Percentiles rank a stretch among this genome's conserved stretches.
Conservation (phyloP, 2,329 filamentous ascomycete genomes). For the Huntiella omanensis region DNA sequence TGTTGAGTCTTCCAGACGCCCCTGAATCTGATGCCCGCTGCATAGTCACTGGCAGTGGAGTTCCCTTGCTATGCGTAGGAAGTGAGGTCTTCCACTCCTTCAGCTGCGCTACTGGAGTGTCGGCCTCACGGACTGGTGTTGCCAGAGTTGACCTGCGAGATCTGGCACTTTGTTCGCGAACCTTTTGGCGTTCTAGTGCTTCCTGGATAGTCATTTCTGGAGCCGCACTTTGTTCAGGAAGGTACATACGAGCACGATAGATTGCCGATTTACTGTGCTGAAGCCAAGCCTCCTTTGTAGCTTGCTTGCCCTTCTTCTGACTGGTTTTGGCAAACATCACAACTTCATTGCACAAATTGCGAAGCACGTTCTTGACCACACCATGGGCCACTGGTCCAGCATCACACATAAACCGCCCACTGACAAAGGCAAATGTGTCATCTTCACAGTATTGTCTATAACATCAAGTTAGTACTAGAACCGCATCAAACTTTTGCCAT, state of each 20-base stretch:
- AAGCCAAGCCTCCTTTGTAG: neutral
- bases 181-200: no score
- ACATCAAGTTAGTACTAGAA: neutral
- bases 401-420: slow-evolving; percentile 10
- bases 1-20: no score
- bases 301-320: neutral
- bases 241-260: neutral
- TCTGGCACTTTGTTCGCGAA: no score
- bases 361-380: slow-evolving; percentile 7
- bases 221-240: no score
- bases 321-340: neutral
- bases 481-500: neutral
- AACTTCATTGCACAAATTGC: slow-evolving; percentile 5
- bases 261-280: neutral
- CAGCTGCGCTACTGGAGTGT: no score
- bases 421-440: slow-evolving; percentile 9
- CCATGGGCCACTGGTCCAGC: slow-evolving; percentile 4
- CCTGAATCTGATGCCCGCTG: no score
- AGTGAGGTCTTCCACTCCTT: no score
- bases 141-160: no score
- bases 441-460: slow-evolving; percentile 8
- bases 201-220: no score
- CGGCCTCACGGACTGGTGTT: no score
- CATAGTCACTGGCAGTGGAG: no score
- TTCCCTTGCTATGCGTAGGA: no score